These are phyloP conservation scores for Mortierella sp. DNA, from an alignment of 371 early-diverging fungal species.

Conservation along the genomic window DNA sequence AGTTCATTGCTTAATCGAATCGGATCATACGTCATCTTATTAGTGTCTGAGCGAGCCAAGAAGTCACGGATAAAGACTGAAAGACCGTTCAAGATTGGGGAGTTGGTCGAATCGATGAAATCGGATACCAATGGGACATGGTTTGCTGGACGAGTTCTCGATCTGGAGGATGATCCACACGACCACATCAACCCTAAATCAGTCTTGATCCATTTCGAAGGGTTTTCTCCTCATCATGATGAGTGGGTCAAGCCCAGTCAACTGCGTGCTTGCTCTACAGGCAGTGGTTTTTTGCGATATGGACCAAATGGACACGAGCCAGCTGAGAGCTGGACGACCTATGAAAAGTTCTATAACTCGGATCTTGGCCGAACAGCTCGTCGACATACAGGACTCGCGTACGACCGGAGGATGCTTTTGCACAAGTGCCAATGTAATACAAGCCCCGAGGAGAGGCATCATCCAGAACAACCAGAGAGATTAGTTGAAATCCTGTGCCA, in stretches of 20 bases:
- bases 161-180: conserved; percentile 55
- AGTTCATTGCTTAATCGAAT: background rate
- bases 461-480: conserved; percentile 76
- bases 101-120: conserved; percentile 54
- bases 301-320: conserved; percentile 67
- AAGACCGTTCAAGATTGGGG: conserved; percentile 57
- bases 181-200: conserved; percentile 57
- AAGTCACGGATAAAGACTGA: conserved; percentile 39
- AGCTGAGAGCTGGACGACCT: conserved; percentile 65
- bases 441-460: conserved; percentile 62
- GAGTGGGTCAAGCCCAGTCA: conserved; percentile 68
- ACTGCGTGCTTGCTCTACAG: conserved; percentile 53
- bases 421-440: conserved; percentile 73
- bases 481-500: conserved; percentile 58
- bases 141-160: conserved; percentile 52
- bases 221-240: conserved; percentile 72
- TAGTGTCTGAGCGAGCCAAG: conserved; percentile 29
- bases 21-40: background rate
- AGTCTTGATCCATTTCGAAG: conserved; percentile 72
- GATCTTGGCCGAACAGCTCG: conserved; percentile 60
- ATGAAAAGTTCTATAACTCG: conserved; percentile 68
- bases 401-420: conserved; percentile 68
- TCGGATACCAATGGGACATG: conserved; percentile 56
- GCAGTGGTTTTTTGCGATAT: conserved; percentile 57
- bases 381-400: conserved; percentile 70